These are phyloP conservation scores for Candida taoyuanica DNA, from an alignment of 805 yeast species.

Conservation along the genomic window DNA sequence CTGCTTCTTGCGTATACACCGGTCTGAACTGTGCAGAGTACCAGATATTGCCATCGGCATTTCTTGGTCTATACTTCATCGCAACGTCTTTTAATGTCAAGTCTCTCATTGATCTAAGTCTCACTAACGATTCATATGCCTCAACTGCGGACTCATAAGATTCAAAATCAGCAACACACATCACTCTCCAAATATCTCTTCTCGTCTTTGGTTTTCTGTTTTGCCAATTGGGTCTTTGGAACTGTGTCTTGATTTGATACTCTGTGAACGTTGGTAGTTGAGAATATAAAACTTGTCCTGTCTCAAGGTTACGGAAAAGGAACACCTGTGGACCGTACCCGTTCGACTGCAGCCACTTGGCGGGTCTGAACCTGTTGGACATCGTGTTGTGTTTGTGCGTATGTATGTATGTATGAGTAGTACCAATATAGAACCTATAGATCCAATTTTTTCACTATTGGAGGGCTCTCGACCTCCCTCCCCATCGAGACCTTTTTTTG, in stretches of 20 bases:
- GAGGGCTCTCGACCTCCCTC: too few relatives aligned
- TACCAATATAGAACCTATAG: neutral
- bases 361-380: constrained; percentile 43
- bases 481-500: neutral
- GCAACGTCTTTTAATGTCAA: constrained; percentile 55
- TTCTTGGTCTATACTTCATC: constrained; percentile 61
- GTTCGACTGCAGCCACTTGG: constrained; percentile 53
- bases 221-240: constrained; percentile 83
- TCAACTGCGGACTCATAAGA: constrained; percentile 60
- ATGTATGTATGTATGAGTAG: too few relatives aligned
- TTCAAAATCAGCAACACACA: constrained; percentile 75
- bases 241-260: constrained; percentile 48
- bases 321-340: constrained; percentile 80
- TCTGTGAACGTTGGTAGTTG: constrained; percentile 66
- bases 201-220: constrained; percentile 76
- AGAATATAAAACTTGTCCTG: constrained; percentile 86
- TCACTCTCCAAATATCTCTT: constrained; percentile 83
- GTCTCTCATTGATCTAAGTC: constrained; percentile 72
- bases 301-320: constrained; percentile 77
- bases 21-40: constrained; percentile 86
- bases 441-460: neutral
- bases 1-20: constrained; percentile 84
- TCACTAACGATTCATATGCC: constrained; percentile 69
- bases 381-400: too few relatives aligned
- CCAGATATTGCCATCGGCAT: constrained; percentile 80